Percentiles rank a stretch among this genome's conserved stretches.
Evolutionary conservation across 2,329 filamentous ascomycete species (phyloP).

Genomic region (Exophiala oligosperma): DNA sequence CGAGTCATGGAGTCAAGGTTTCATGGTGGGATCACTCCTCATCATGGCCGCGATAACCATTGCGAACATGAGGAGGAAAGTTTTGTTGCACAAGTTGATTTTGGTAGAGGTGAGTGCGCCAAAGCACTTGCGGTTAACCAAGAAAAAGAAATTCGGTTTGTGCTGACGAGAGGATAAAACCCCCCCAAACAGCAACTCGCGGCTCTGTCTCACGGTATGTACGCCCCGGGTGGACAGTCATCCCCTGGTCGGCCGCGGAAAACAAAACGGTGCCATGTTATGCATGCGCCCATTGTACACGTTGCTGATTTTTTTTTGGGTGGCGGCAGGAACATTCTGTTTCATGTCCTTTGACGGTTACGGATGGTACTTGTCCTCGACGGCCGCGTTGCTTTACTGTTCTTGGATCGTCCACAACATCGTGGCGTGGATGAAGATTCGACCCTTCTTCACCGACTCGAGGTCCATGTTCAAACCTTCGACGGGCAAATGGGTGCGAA

Average conservation of each 20-base stretch:
- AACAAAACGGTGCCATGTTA: too few relatives aligned
- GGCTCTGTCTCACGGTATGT: slow-evolving; percentile 20
- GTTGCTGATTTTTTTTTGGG: not conserved
- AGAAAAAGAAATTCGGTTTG: too few relatives aligned
- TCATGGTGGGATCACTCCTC: slow-evolving; percentile 44
- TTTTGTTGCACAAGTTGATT: slow-evolving; percentile 46
- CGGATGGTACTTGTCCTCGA: slow-evolving; percentile 64
- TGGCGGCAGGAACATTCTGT: slow-evolving; percentile 34
- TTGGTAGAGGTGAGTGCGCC: slow-evolving; percentile 39
- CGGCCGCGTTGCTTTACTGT: slow-evolving; percentile 61
- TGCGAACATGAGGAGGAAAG: slow-evolving; percentile 43
- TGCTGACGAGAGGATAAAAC: too few relatives aligned
- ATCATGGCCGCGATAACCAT: slow-evolving; percentile 47
- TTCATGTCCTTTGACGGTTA: slow-evolving; percentile 58
- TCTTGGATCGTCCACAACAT: slow-evolving; percentile 67
- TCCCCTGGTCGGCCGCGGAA: too few relatives aligned
- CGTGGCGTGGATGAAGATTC: slow-evolving; percentile 67
- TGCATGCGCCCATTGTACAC: not conserved
- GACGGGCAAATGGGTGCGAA: slow-evolving; percentile 26
- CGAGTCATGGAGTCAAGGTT: slow-evolving; percentile 44
- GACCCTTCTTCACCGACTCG: slow-evolving; percentile 56
- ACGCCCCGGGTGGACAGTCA: too few relatives aligned
- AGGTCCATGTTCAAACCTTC: slow-evolving; percentile 45
- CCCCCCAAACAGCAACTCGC: slow-evolving; percentile 18
- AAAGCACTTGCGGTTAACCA: too few relatives aligned